phyloP scores from a whole-genome alignment of 139 green algal species.

The Chlamydomonas sphaeroides region DNA sequence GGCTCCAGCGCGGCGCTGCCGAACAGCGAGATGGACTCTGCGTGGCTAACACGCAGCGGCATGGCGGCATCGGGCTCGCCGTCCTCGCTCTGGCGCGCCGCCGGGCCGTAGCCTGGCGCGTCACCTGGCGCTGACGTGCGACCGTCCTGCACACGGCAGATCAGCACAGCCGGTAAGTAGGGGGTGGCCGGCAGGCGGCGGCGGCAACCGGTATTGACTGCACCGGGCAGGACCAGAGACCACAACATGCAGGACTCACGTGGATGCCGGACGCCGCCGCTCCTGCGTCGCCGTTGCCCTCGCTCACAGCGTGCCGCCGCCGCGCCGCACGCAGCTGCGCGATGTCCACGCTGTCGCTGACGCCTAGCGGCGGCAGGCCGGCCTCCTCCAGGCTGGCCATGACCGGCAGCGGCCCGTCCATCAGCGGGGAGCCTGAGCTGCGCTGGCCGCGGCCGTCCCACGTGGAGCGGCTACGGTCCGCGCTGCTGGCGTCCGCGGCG shows the following conservation, averaged over 20 bases:
- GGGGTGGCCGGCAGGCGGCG: too few relatives aligned
- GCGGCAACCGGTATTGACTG: neutral
- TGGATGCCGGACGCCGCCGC: neutral
- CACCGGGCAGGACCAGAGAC: neutral
- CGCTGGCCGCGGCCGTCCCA: too few relatives aligned
- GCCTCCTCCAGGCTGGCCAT: too few relatives aligned
- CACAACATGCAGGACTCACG: neutral
- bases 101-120: neutral
- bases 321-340: neutral
- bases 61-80: too few relatives aligned
- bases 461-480: too few relatives aligned
- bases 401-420: too few relatives aligned
- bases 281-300: neutral
- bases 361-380: neutral
- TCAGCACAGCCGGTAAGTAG: neutral
- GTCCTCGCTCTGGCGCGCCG: neutral
- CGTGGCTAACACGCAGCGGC: neutral
- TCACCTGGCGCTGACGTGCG: neutral
- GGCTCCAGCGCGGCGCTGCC: neutral
- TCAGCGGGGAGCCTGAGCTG: too few relatives aligned
- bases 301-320: neutral
- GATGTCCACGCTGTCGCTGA: neutral
- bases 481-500: too few relatives aligned
- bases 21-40: neutral
- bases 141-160: neutral